Conservation (phyloP, 805 yeast species). For the Candida morakotiae region DNA sequence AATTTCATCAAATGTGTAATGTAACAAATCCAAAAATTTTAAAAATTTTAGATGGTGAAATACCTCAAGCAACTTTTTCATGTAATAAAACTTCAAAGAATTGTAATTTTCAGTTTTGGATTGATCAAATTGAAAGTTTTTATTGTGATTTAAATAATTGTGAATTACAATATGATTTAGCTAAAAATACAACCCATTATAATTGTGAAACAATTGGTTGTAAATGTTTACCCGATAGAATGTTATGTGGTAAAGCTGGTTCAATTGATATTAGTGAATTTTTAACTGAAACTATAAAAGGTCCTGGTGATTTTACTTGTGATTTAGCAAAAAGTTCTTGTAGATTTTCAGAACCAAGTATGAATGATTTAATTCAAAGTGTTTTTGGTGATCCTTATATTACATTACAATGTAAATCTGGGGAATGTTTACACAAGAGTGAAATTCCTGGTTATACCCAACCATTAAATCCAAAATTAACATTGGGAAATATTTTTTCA, state of each 20-base stretch:
- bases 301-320: slow-evolving; percentile 92
- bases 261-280: slow-evolving; percentile 94
- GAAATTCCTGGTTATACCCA: slow-evolving; percentile 86
- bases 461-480: slow-evolving; percentile 51
- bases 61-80: slow-evolving; percentile 89
- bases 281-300: slow-evolving; percentile 79
- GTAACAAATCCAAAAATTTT: slow-evolving; percentile 88
- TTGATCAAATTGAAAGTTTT: slow-evolving; percentile 83
- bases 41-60: slow-evolving; percentile 70
- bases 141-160: slow-evolving; percentile 82
- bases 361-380: slow-evolving; percentile 85
- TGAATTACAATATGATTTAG: slow-evolving; percentile 59
- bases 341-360: slow-evolving; percentile 87
- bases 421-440: slow-evolving; percentile 89
- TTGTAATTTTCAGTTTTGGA: slow-evolving; percentile 96
- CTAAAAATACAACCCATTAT: slow-evolving; percentile 66
- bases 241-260: slow-evolving; percentile 92
- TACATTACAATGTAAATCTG: slow-evolving; percentile 72
- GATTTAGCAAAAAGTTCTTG: slow-evolving; percentile 61
- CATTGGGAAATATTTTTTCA: slow-evolving; percentile 43
- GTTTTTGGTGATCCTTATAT: slow-evolving; percentile 96
- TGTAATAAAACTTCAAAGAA: slow-evolving; percentile 63
- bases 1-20: slow-evolving; percentile 87
- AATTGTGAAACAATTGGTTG: slow-evolving; percentile 77
- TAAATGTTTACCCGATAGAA: slow-evolving; percentile 84